Percentiles rank a stretch among this genome's conserved stretches.
These are phyloP conservation scores for Symbiodinium natans DNA, from an alignment of 73 alveolate genomes.

Conservation along the genomic window DNA sequence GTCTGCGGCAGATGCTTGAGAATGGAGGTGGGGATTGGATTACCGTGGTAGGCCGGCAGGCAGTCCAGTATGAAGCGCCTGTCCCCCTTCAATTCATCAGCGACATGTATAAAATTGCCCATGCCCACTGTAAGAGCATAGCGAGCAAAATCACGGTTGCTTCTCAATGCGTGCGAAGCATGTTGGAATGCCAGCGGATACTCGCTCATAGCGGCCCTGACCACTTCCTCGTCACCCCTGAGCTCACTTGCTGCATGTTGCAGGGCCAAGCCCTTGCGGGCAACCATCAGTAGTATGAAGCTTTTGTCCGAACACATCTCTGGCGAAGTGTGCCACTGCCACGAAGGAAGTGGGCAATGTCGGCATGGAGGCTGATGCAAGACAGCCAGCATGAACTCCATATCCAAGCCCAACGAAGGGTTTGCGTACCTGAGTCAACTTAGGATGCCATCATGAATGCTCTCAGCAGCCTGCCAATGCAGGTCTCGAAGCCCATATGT, in stretches of 20 bases:
- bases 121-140: neutral
- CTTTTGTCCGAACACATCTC: neutral
- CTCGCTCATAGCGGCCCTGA: neutral
- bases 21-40: neutral
- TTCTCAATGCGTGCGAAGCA: neutral
- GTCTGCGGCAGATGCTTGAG: neutral
- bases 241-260: neutral
- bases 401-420: neutral
- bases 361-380: neutral
- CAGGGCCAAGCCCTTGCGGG: neutral
- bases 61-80: neutral
- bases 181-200: neutral
- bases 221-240: neutral
- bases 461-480: neutral
- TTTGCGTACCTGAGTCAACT: neutral
- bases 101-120: neutral
- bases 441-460: too few species aligned
- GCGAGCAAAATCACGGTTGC: neutral
- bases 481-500: too few species aligned
- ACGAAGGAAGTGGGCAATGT: neutral
- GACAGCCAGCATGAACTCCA: neutral
- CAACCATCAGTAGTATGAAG: constrained; percentile 5
- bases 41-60: neutral
- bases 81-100: neutral
- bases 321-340: neutral